Percentiles rank a stretch among this genome's conserved stretches.
phyloP scores from a whole-genome alignment of 1,284 basidiomycete species.

The Moesziomyces sp. region DNA sequence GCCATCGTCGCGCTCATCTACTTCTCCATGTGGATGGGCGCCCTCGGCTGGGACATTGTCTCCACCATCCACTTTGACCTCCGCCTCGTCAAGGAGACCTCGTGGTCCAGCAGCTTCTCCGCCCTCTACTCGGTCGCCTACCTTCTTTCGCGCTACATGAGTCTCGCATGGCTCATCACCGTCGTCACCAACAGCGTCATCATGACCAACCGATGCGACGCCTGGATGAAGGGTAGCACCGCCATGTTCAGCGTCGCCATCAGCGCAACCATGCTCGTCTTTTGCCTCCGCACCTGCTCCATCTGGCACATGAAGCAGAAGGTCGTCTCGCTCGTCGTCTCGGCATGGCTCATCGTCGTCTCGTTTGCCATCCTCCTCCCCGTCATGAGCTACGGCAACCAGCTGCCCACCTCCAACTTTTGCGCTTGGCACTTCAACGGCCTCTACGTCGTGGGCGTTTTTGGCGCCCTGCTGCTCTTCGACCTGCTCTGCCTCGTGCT shows the following conservation, averaged over 20 bases:
- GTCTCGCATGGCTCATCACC: constrained; percentile 51
- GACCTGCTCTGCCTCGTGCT: constrained; percentile 49
- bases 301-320: constrained; percentile 52
- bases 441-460: constrained; percentile 42
- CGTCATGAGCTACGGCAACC: constrained; percentile 27
- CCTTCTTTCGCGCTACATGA: constrained; percentile 52
- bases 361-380: constrained; percentile 47
- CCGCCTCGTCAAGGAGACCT: constrained; percentile 49
- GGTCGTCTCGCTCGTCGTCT: constrained; percentile 46
- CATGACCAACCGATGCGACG: constrained; percentile 38
- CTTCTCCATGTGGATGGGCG: constrained; percentile 60
- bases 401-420: constrained; percentile 47
- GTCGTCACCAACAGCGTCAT: constrained; percentile 51
- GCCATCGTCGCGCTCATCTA: constrained; percentile 53
- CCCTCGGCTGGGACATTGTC: constrained; percentile 60
- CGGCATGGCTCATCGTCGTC: constrained; percentile 46
- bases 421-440: constrained; percentile 51
- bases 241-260: constrained; percentile 50
- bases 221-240: constrained; percentile 42
- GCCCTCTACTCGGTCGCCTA: constrained; percentile 55
- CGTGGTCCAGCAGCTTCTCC: constrained; percentile 49
- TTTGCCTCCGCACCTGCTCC: constrained; percentile 54
- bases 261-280: constrained; percentile 56
- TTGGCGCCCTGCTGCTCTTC: constrained; percentile 45
- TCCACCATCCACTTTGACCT: constrained; percentile 52